Evolutionary conservation across 805 yeast genomes (phyloP).

Genomic region (Candida tallmaniae): DNA sequence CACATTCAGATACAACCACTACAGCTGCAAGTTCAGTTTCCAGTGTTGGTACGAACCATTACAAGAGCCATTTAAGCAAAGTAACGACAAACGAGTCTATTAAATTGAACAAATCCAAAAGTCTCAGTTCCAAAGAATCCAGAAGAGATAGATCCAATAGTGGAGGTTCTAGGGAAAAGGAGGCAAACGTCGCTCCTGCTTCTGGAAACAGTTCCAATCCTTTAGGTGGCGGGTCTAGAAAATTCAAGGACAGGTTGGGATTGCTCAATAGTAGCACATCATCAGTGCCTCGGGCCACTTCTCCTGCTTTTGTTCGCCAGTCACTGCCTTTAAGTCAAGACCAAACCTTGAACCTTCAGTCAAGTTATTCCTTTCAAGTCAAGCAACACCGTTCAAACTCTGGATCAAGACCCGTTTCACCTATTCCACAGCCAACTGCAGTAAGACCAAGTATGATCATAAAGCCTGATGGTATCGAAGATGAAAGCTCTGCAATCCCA

Average conservation of each 20-base stretch:
- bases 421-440: slow-evolving; percentile 12
- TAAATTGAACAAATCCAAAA: slow-evolving; percentile 5
- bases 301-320: slow-evolving; percentile 6
- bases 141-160: slow-evolving; percentile 4
- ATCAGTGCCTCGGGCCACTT: slow-evolving; percentile 1
- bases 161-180: not conserved
- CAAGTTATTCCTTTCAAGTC: slow-evolving; percentile 30
- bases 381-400: slow-evolving; percentile 29
- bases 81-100: slow-evolving; percentile 9
- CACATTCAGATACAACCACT: slow-evolving; percentile 11
- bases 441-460: slow-evolving; percentile 3
- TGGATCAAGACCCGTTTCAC: slow-evolving; percentile 19
- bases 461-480: not conserved
- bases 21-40: slow-evolving; percentile 8
- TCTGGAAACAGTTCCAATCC: too few relatives aligned
- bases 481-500: slow-evolving; percentile 1
- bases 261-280: slow-evolving; percentile 1
- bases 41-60: not conserved
- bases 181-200: too few relatives aligned
- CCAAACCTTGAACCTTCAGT: not conserved
- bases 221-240: slow-evolving; percentile 5
- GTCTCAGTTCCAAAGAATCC: slow-evolving; percentile 9
- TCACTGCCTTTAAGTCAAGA: slow-evolving; percentile 5
- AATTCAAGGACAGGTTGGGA: slow-evolving; percentile 2
- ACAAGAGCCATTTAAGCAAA: slow-evolving; percentile 7